Percentiles rank a stretch among this genome's conserved stretches.
phyloP scores from a whole-genome alignment of 305 asterid genomes.

The Nicotiana rustica region DNA sequence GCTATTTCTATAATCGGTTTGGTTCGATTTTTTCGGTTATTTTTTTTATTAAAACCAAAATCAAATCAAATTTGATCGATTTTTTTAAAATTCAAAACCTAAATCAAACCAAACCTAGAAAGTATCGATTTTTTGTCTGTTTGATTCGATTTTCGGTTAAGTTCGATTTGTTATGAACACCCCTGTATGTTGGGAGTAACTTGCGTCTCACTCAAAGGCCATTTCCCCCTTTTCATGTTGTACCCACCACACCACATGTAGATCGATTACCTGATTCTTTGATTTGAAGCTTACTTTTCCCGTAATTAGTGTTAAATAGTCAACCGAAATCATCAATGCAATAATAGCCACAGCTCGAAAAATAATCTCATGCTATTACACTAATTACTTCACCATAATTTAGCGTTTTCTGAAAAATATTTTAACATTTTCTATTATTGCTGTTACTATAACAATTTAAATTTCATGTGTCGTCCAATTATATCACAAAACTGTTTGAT shows the following conservation, averaged over 20 bases:
- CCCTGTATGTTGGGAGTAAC: too few relatives aligned
- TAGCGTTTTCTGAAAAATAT: not conserved
- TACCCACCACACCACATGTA: slow-evolving; percentile 38
- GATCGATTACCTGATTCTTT: slow-evolving; percentile 18
- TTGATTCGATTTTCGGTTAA: too few relatives aligned
- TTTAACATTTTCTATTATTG: not conserved
- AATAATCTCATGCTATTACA: not conserved
- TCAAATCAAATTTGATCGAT: too few relatives aligned
- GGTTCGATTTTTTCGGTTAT: too few relatives aligned
- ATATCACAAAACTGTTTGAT: not conserved
- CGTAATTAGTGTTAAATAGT: slow-evolving; percentile 1
- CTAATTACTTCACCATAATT: too few relatives aligned
- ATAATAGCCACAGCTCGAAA: not conserved
- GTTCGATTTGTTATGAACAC: too few relatives aligned
- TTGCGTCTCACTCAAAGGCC: not conserved
- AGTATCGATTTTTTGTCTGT: too few relatives aligned
- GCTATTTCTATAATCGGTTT: too few relatives aligned
- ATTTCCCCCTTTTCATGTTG: slow-evolving; percentile 27
- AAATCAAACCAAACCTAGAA: too few relatives aligned
- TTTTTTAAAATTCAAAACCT: too few relatives aligned
- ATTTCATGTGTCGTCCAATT: not conserved
- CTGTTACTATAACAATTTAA: not conserved
- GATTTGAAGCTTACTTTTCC: slow-evolving; percentile 24
- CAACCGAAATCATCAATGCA: not conserved
- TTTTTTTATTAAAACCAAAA: too few relatives aligned